Conservation (phyloP, 2,329 filamentous ascomycete species). For the Colletotrichum sp. region DNA sequence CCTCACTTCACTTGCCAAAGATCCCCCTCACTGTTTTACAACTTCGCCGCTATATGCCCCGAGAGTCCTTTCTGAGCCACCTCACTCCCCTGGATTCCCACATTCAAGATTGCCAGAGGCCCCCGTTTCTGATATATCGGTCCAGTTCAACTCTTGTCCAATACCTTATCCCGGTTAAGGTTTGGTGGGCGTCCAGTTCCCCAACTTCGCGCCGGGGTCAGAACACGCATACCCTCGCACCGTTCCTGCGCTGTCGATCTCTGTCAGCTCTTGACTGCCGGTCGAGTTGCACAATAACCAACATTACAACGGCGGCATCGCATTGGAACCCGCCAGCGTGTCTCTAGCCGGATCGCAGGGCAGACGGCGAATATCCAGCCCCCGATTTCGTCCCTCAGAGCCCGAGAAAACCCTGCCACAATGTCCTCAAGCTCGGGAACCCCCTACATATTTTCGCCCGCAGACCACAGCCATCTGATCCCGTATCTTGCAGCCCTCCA, state of each 20-base stretch:
- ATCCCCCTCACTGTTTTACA: neutral
- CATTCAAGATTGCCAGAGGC: neutral
- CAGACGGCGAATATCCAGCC: neutral
- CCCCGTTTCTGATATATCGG: neutral
- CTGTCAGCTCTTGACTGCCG: neutral
- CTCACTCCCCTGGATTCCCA: neutral
- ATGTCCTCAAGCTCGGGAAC: slow-evolving; percentile 18
- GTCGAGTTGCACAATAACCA: neutral
- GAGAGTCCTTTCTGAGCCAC: neutral
- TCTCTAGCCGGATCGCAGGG: neutral
- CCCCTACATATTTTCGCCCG: slow-evolving; percentile 43
- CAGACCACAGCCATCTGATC: slow-evolving; percentile 54
- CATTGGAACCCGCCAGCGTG: neutral
- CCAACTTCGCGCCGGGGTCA: neutral
- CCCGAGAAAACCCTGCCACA: neutral
- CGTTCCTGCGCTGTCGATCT: slow-evolving; percentile 1
- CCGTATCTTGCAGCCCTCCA: slow-evolving; percentile 63
- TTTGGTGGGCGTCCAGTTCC: neutral
- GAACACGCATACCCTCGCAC: neutral
- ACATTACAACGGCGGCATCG: neutral
- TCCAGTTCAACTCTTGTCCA: neutral
- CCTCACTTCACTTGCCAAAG: neutral
- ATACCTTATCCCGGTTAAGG: neutral
- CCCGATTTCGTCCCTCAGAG: neutral
- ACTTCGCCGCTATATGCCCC: neutral